These are phyloP conservation scores for Phytophthora citrophthora DNA, from an alignment of 352 stramenopile genomes.

Conservation along the genomic window DNA sequence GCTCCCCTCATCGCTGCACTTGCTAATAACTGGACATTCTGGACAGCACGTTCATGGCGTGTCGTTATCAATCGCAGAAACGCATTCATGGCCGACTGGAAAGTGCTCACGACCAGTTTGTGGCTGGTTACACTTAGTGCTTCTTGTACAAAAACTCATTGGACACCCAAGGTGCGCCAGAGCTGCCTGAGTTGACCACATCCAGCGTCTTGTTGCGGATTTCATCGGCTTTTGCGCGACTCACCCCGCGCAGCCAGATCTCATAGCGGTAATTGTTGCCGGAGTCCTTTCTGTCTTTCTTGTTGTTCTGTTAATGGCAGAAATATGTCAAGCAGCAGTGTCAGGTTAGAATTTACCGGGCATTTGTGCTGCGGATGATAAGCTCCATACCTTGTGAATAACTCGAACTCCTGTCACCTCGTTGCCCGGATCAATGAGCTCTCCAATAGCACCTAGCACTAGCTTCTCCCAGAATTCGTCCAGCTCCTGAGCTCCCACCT, in stretches of 20 bases:
- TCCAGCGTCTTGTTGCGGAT: constrained; percentile 76
- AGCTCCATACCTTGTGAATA: constrained; percentile 83
- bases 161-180: constrained; percentile 48
- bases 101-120: constrained; percentile 10
- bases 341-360: neutral
- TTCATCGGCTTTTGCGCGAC: constrained; percentile 69
- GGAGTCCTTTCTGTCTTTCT: constrained; percentile 83
- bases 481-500: constrained; percentile 74
- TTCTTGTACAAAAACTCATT: constrained; percentile 86
- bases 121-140: constrained; percentile 57
- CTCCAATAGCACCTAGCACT: constrained; percentile 90
- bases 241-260: constrained; percentile 77
- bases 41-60: neutral
- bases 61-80: neutral
- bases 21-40: neutral
- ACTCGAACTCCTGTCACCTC: constrained; percentile 92
- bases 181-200: constrained; percentile 70
- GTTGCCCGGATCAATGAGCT: constrained; percentile 85
- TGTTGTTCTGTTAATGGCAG: constrained; percentile 75
- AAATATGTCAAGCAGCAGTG: neutral
- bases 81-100: neutral
- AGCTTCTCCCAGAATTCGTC: constrained; percentile 92
- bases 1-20: constrained; percentile 4
- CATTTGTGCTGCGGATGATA: too few species aligned
- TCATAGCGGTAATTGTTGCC: constrained; percentile 89